phyloP scores from a whole-genome alignment of 2,329 filamentous ascomycete species.

The Teratosphaeria zuluensis region DNA sequence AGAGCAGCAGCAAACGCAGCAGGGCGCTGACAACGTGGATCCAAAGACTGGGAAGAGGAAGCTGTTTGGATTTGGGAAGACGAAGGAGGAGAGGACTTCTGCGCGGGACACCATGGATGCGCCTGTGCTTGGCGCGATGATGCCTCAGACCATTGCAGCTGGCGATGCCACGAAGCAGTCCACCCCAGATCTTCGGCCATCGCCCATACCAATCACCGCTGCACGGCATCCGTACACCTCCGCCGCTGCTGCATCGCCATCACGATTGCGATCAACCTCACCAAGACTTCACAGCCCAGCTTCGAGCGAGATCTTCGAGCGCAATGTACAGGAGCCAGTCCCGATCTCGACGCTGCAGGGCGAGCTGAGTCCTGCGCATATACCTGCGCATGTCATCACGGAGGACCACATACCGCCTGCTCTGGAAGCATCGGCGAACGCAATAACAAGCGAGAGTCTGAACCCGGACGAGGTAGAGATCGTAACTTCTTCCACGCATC shows the following conservation, averaged over 20 bases:
- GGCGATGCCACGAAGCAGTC: conserved; percentile 5
- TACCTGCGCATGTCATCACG: conserved; percentile 85
- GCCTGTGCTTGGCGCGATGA: conserved; percentile 1
- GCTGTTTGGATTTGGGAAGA: conserved; percentile 12
- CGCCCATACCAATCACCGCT: conserved; percentile 16
- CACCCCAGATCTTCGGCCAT: conserved; percentile 4
- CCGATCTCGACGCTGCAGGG: conserved; percentile 45
- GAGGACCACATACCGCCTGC: conserved; percentile 91
- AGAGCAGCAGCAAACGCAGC: neutral
- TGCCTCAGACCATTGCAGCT: conserved; percentile 7
- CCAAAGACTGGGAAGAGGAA: conserved; percentile 13
- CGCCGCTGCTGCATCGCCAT: conserved; percentile 18
- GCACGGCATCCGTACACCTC: conserved; percentile 14
- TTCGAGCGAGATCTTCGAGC: conserved; percentile 74
- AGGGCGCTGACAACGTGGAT: conserved; percentile 5
- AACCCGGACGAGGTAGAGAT: conserved; percentile 89
- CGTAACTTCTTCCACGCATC: conserved; percentile 75
- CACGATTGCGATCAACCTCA: conserved; percentile 55
- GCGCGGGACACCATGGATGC: conserved; percentile 1
- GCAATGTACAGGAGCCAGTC: conserved; percentile 70
- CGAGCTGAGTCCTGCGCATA: conserved; percentile 65
- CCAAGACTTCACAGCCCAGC: conserved; percentile 71
- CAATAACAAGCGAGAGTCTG: conserved; percentile 77
- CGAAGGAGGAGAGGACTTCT: conserved; percentile 7
- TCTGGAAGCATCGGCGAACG: conserved; percentile 80